Percentiles rank a stretch among this genome's conserved stretches.
These are phyloP conservation scores for Solanum infundibuliforme DNA, from an alignment of 257 asterid species.

Conservation along the genomic window DNA sequence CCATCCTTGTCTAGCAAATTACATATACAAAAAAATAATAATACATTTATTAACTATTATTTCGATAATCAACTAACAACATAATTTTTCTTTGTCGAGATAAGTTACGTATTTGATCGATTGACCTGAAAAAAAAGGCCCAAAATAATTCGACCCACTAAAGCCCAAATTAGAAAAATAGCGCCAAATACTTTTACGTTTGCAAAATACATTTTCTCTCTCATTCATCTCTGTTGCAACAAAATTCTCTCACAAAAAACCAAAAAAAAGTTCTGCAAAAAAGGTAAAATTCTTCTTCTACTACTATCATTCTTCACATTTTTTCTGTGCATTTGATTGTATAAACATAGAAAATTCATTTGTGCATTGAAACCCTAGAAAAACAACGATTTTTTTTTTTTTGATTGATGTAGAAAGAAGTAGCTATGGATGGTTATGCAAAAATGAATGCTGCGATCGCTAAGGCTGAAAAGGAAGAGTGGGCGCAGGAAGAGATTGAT, in stretches of 20 bases:
- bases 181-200: background rate
- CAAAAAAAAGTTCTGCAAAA: background rate
- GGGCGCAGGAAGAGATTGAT: background rate
- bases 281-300: background rate
- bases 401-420: background rate
- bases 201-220: background rate
- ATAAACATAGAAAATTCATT: background rate
- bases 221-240: background rate
- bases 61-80: background rate
- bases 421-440: background rate
- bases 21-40: background rate
- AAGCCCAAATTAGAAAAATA: background rate
- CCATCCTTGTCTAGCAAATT: background rate
- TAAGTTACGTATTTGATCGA: background rate
- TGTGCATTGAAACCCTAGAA: background rate
- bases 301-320: background rate
- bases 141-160: background rate
- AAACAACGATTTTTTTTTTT: background rate
- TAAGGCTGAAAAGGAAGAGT: background rate
- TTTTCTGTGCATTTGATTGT: background rate
- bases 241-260: background rate
- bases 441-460: background rate
- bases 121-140: accelerated
- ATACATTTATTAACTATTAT: background rate
- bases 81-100: background rate